These are phyloP conservation scores for Schizochytrium sp. DNA, from an alignment of 108 stramenopile species.

Conservation along the genomic window DNA sequence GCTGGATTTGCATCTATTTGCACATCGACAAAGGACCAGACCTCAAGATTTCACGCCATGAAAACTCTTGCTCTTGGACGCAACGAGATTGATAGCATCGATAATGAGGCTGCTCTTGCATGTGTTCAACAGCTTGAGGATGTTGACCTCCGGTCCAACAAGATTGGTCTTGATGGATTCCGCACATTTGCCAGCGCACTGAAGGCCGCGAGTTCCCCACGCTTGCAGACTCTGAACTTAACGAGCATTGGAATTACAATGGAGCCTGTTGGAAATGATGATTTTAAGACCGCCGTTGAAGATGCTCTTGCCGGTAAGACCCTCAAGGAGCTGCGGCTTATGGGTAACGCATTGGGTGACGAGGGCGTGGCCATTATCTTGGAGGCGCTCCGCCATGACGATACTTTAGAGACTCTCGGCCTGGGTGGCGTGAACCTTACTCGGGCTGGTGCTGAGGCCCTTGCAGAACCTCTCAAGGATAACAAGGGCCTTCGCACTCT, in stretches of 20 bases:
- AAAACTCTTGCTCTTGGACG: not conserved
- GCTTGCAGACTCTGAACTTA: not conserved
- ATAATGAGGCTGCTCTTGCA: not conserved
- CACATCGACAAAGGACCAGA: not conserved
- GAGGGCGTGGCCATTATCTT: constrained; percentile 46
- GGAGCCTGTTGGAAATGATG: not conserved
- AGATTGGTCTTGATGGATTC: not conserved
- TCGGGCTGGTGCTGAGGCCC: constrained; percentile 66
- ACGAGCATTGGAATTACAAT: not conserved
- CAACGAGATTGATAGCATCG: not conserved
- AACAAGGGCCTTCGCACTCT: constrained; percentile 59
- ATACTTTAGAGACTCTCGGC: constrained; percentile 61
- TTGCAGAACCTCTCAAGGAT: constrained; percentile 63
- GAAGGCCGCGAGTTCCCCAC: not conserved
- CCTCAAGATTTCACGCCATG: not conserved
- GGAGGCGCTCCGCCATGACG: constrained; percentile 65
- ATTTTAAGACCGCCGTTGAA: not conserved
- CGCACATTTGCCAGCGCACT: not conserved
- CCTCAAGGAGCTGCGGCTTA: constrained; percentile 63
- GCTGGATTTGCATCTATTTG: not conserved
- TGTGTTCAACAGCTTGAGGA: not conserved
- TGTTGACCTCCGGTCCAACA: constrained; percentile 1
- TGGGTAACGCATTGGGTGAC: constrained; percentile 64
- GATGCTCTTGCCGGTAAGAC: constrained; percentile 1
- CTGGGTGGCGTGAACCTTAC: constrained; percentile 64